These are phyloP conservation scores for Alopecurus myosuroides DNA, from an alignment of 176 grass and related monocot species.

Conservation along the genomic window DNA sequence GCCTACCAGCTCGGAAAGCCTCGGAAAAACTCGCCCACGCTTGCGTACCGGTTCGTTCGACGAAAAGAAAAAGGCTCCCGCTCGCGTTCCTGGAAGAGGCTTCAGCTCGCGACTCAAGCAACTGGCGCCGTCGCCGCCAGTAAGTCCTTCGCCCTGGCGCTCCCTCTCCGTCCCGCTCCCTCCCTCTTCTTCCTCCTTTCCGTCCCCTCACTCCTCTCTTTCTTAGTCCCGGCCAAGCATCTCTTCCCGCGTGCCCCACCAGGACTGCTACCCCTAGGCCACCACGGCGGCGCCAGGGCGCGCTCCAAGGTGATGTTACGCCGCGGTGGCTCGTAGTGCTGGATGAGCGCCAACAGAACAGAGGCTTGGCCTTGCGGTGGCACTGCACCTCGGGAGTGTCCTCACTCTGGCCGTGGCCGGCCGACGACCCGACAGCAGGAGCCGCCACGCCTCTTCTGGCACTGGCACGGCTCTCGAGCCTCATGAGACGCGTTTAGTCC, in stretches of 20 bases:
- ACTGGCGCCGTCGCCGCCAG: no score
- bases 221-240: no score
- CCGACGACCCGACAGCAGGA: neutral
- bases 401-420: neutral
- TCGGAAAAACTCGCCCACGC: no score
- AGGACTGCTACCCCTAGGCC: slow-evolving; percentile 43
- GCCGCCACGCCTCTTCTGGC: neutral
- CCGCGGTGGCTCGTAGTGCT: slow-evolving; percentile 16
- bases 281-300: slow-evolving; percentile 13
- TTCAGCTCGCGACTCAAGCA: no score
- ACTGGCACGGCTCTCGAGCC: slow-evolving; percentile 21
- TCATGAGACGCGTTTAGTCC: slow-evolving; percentile 54
- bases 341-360: slow-evolving; percentile 28
- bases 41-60: no score
- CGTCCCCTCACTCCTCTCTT: no score
- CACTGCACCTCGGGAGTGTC: slow-evolving; percentile 25
- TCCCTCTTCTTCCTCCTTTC: no score
- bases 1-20: no score
- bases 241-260: slow-evolving; percentile 72
- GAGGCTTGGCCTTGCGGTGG: slow-evolving; percentile 49
- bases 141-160: no score
- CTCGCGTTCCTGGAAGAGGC: no score
- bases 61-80: no score
- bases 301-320: slow-evolving; percentile 1
- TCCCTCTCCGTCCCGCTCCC: no score